These are phyloP conservation scores for Carpinus viminea DNA, from an alignment of 306 rosid species.

Conservation along the genomic window DNA sequence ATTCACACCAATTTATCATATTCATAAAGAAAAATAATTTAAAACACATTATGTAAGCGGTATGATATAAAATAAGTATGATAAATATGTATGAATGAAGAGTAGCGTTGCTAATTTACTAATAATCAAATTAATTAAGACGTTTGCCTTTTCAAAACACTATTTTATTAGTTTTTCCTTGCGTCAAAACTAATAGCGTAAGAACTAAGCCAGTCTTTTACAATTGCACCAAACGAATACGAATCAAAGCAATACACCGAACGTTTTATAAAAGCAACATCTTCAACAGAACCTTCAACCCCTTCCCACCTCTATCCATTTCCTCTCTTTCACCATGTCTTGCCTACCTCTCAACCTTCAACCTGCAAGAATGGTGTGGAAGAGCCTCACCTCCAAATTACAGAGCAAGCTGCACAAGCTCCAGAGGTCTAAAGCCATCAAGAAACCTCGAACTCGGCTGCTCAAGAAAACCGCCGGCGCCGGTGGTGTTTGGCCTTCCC, in stretches of 20 bases:
- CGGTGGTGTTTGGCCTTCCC: conserved; percentile 6
- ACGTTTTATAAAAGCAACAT: no score
- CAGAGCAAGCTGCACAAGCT: conserved; percentile 50
- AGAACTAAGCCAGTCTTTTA: conserved; percentile 16
- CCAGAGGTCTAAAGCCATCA: conserved; percentile 47
- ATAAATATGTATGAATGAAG: no score
- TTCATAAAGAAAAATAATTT: no score
- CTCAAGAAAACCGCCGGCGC: conserved; percentile 2
- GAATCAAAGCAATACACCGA: no score
- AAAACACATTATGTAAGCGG: no score
- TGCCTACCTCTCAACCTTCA: conserved; percentile 51
- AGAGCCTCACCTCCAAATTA: conserved; percentile 54
- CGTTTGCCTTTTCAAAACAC: no score
- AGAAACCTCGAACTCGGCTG: conserved; percentile 36
- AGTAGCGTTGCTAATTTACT: no score
- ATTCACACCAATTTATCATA: no score
- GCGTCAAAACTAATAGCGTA: not conserved
- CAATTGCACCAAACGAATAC: not conserved
- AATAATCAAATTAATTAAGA: no score
- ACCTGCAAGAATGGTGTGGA: conserved; percentile 64
- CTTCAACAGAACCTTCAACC: no score
- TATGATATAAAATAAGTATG: no score
- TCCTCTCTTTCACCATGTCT: conserved; percentile 37
- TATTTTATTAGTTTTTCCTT: no score
- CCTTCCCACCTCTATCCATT: not conserved